Conservation (phyloP, 2,329 filamentous ascomycete genomes). For the Pseudogymnoascus sp. region DNA sequence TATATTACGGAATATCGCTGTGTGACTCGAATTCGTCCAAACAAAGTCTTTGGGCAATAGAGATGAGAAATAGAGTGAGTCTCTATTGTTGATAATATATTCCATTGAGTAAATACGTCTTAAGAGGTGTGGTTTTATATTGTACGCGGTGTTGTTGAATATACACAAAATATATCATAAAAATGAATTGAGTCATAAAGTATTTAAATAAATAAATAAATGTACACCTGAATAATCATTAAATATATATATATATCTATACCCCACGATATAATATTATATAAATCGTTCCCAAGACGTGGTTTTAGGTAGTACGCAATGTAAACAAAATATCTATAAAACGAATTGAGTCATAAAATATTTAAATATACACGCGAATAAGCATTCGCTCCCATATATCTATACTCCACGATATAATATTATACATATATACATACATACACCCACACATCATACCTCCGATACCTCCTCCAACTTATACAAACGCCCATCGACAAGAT, state of each 20-base stretch:
- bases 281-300: not conserved
- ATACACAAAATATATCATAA: not conserved
- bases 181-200: not conserved
- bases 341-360: not conserved
- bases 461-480: not conserved
- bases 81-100: not conserved
- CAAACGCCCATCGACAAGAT: not conserved
- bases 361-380: not conserved
- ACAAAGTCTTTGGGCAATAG: not conserved
- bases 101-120: not conserved
- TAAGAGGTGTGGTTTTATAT: not conserved
- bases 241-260: no score
- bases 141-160: not conserved
- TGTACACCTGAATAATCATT: not conserved
- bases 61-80: not conserved
- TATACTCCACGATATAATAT: not conserved
- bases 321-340: not conserved
- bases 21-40: not conserved
- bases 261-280: no score
- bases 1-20: not conserved
- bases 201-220: not conserved
- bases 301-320: not conserved
- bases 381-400: not conserved
- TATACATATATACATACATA: constrained; percentile 1
- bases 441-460: not conserved